Conservation (phyloP, 768 basidiomycete genomes). For the Phaeolepiota aurea region DNA sequence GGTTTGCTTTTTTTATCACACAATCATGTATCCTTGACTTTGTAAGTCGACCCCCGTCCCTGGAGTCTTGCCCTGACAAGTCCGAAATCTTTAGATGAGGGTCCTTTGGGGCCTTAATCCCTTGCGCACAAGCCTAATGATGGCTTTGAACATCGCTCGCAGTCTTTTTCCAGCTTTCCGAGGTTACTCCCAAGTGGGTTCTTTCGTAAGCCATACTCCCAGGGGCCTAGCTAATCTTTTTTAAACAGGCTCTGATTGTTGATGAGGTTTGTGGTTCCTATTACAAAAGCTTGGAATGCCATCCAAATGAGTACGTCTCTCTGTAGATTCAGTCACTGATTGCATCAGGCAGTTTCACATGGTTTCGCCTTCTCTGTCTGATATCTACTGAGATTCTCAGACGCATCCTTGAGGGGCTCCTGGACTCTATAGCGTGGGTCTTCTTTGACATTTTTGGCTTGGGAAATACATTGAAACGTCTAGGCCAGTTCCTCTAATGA, state of each 20-base stretch:
- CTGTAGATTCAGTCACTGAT: slow-evolving; percentile 61
- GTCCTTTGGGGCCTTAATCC: slow-evolving; percentile 51
- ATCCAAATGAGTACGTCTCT: slow-evolving; percentile 1
- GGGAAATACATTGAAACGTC: slow-evolving; percentile 9
- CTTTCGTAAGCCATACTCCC: slow-evolving; percentile 6
- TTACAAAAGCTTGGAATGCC: not conserved
- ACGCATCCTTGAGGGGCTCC: slow-evolving; percentile 51
- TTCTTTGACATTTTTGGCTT: slow-evolving; percentile 7
- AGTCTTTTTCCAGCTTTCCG: slow-evolving; percentile 77
- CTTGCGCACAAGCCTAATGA: slow-evolving; percentile 60
- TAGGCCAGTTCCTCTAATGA: slow-evolving; percentile 57
- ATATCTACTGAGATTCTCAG: slow-evolving; percentile 56
- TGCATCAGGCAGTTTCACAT: slow-evolving; percentile 64
- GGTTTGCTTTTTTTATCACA: slow-evolving; percentile 47
- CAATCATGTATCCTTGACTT: slow-evolving; percentile 48
- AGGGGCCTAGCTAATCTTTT: slow-evolving; percentile 13
- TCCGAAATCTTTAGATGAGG: slow-evolving; percentile 22
- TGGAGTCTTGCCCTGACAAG: slow-evolving; percentile 2
- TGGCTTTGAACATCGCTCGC: slow-evolving; percentile 59
- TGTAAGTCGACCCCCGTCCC: slow-evolving; percentile 20
- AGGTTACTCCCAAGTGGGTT: slow-evolving; percentile 68
- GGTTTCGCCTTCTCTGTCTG: slow-evolving; percentile 52
- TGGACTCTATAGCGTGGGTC: slow-evolving; percentile 73
- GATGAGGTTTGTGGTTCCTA: slow-evolving; percentile 55
- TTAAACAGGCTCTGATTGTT: slow-evolving; percentile 58